Percentiles rank a stretch among this genome's conserved stretches.
These are phyloP conservation scores for Talinum fruticosum DNA, from an alignment of 148 eudicot species.

Conservation along the genomic window DNA sequence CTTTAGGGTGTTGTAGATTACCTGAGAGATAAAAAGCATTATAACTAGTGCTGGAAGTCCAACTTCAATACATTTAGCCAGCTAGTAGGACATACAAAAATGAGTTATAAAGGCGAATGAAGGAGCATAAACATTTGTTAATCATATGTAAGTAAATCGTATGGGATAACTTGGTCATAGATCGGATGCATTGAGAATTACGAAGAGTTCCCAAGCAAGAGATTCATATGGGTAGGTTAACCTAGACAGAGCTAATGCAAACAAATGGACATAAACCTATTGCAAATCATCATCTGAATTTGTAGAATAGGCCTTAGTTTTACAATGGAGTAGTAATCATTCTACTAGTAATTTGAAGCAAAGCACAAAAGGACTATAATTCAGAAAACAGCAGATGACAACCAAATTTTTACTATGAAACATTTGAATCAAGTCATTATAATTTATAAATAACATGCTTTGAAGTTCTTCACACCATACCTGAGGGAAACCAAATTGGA, in stretches of 20 bases:
- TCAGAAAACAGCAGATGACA: background rate
- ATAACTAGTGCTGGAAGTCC: conserved; percentile 81
- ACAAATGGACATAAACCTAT: background rate
- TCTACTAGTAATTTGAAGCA: background rate
- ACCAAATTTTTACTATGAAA: background rate
- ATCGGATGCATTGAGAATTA: background rate
- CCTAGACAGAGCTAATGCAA: background rate
- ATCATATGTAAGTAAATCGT: background rate
- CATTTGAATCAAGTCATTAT: background rate
- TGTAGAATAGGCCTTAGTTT: background rate
- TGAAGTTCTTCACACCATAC: conserved; percentile 26
- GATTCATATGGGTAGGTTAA: background rate
- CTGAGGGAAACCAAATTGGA: conserved; percentile 73
- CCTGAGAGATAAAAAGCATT: conserved; percentile 62
- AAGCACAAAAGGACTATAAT: background rate
- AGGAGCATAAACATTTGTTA: background rate
- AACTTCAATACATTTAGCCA: conserved; percentile 70
- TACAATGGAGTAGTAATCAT: background rate
- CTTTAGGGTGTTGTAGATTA: background rate
- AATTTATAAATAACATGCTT: background rate
- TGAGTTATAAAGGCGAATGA: too few species aligned
- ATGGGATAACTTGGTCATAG: background rate
- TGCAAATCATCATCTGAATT: background rate
- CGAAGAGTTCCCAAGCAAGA: background rate
- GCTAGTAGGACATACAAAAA: conserved; percentile 31